These are phyloP conservation scores for Lecanosticta acicola DNA, from an alignment of 2,329 filamentous ascomycete genomes.

Conservation along the genomic window DNA sequence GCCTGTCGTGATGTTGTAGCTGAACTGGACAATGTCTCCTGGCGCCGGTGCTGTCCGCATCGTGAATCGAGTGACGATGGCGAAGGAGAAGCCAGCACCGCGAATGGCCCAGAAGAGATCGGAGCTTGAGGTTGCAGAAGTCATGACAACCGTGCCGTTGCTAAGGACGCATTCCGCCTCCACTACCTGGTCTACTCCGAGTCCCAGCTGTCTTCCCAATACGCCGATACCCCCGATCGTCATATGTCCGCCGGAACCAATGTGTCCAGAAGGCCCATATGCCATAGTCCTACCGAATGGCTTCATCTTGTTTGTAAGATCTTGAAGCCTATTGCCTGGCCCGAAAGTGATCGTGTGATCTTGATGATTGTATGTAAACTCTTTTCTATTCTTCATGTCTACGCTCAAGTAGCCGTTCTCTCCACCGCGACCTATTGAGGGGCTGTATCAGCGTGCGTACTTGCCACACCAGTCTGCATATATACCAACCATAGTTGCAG, in stretches of 20 bases:
- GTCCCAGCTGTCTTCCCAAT: constrained; percentile 50
- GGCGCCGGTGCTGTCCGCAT: constrained; percentile 24
- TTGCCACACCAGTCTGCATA: neutral
- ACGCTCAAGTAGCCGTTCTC: constrained; percentile 10
- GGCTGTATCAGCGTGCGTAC: neutral
- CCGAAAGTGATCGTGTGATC: constrained; percentile 13
- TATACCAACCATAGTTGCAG: constrained; percentile 10
- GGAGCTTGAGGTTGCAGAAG: constrained; percentile 29
- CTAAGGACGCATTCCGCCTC: constrained; percentile 38
- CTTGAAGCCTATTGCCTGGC: constrained; percentile 12
- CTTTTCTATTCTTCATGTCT: constrained; percentile 14
- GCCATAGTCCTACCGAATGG: constrained; percentile 10
- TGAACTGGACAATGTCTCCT: constrained; percentile 16
- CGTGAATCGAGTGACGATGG: constrained; percentile 26
- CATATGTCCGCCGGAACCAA: constrained; percentile 17
- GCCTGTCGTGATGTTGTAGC: constrained; percentile 18
- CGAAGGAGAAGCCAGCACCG: constrained; percentile 25
- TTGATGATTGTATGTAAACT: constrained; percentile 11
- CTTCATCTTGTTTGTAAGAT: constrained; percentile 8
- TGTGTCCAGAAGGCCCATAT: constrained; percentile 12
- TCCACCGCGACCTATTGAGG: constrained; percentile 12
- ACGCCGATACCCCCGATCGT: constrained; percentile 31
- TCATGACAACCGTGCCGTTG: constrained; percentile 34
- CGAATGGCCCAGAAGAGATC: constrained; percentile 29
- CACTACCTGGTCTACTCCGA: constrained; percentile 47